Evolutionary conservation across 805 yeast genomes (phyloP).

Genomic region (Lipomyces spencermartinsiae): DNA sequence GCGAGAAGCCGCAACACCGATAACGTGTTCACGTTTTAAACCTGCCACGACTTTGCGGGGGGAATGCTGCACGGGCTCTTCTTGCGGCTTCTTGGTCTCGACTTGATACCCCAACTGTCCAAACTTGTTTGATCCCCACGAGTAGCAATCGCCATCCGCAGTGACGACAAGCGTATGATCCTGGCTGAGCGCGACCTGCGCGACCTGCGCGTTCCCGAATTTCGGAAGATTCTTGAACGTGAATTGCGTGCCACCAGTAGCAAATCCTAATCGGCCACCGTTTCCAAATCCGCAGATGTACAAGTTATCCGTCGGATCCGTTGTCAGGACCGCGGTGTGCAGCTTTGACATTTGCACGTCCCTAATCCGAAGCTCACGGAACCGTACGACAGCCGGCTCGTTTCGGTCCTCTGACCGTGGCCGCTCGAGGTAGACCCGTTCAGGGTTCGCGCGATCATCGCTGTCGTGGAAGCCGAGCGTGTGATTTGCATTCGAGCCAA

Average conservation of each 20-base stretch:
- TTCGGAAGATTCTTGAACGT: slow-evolving; percentile 48
- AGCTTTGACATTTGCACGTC: slow-evolving; percentile 64
- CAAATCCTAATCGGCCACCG: slow-evolving; percentile 74
- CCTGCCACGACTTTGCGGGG: slow-evolving; percentile 55
- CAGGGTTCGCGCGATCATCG: slow-evolving; percentile 56
- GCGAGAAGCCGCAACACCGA: slow-evolving; percentile 66
- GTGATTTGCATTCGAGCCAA: slow-evolving; percentile 68
- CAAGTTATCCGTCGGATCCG: slow-evolving; percentile 54
- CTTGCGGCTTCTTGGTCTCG: slow-evolving; percentile 43
- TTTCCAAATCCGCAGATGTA: slow-evolving; percentile 71
- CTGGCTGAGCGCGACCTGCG: slow-evolving; percentile 59
- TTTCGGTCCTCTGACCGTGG: slow-evolving; percentile 32
- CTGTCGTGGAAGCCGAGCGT: slow-evolving; percentile 73
- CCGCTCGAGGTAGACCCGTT: slow-evolving; percentile 47
- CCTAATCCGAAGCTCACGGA: slow-evolving; percentile 54
- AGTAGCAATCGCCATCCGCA: slow-evolving; percentile 57
- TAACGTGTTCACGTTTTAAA: slow-evolving; percentile 49
- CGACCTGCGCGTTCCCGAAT: slow-evolving; percentile 47
- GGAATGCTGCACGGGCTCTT: slow-evolving; percentile 42
- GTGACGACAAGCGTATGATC: slow-evolving; percentile 72
- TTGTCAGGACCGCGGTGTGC: slow-evolving; percentile 67
- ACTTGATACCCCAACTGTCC: slow-evolving; percentile 67
- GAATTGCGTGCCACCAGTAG: slow-evolving; percentile 48
- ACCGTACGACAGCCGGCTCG: slow-evolving; percentile 42
- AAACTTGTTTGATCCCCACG: slow-evolving; percentile 80